Evolutionary conservation across 768 basidiomycete species (phyloP).

Genomic region (Trametes cubensis): DNA sequence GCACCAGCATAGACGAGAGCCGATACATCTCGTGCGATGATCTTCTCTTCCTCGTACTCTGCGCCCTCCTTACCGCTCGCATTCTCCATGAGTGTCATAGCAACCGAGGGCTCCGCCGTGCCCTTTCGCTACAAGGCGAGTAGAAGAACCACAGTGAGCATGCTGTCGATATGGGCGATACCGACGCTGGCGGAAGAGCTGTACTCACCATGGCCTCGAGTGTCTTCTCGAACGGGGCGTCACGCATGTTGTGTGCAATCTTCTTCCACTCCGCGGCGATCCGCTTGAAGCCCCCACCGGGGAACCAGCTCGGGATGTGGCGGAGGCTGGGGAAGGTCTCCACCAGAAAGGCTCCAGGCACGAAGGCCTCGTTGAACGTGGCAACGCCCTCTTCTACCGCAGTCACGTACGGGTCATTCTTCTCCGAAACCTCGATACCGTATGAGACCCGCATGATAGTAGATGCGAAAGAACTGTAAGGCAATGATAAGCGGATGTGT

Average conservation of each 20-base stretch:
- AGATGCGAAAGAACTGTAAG: slow-evolving; percentile 5
- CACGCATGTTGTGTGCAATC: slow-evolving; percentile 17
- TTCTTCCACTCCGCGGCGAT: slow-evolving; percentile 16
- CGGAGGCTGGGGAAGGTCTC: slow-evolving; percentile 30
- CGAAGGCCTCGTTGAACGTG: slow-evolving; percentile 17
- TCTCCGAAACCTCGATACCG: slow-evolving; percentile 17
- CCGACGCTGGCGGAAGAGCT: background rate
- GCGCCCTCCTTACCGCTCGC: slow-evolving; percentile 1
- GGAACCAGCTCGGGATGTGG: slow-evolving; percentile 24
- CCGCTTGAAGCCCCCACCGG: slow-evolving; percentile 23
- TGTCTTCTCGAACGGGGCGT: slow-evolving; percentile 19
- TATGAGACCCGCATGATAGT: slow-evolving; percentile 21
- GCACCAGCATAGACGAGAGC: slow-evolving; percentile 26
- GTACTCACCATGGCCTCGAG: slow-evolving; percentile 16
- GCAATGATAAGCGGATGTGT: no score
- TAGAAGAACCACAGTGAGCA: no score
- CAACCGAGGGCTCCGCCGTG: slow-evolving; percentile 11
- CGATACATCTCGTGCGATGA: slow-evolving; percentile 12
- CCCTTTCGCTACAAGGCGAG: slow-evolving; percentile 1
- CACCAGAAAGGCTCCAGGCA: slow-evolving; percentile 35
- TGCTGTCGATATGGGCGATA: no score
- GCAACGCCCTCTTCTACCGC: slow-evolving; percentile 20
- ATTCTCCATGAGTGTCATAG: slow-evolving; percentile 12
- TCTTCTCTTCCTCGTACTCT: slow-evolving; percentile 11
- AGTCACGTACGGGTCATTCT: slow-evolving; percentile 15